phyloP scores from a whole-genome alignment of 2,329 filamentous ascomycete genomes.

The Clathrospora elynae region DNA sequence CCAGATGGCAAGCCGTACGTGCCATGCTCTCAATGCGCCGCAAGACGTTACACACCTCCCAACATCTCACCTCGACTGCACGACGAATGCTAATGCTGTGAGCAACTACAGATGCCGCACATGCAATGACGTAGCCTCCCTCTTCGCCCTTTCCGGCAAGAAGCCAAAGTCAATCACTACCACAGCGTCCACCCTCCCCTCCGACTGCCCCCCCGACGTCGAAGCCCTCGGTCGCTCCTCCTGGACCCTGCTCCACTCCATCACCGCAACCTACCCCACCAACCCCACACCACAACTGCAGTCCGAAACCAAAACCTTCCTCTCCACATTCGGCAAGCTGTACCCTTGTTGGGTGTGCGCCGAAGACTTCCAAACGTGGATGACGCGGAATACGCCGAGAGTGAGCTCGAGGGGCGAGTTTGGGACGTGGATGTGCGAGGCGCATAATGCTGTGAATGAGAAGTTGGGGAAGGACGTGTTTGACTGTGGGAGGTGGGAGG shows the following conservation, averaged over 20 bases:
- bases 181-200: conserved; percentile 47
- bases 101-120: conserved; percentile 65
- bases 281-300: conserved; percentile 71
- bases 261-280: conserved; percentile 84
- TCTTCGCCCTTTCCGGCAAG: conserved; percentile 61
- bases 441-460: conserved; percentile 83
- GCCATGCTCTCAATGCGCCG: conserved; percentile 22
- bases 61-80: neutral
- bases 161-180: conserved; percentile 40
- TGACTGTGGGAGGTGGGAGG: conserved; percentile 88
- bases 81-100: conserved; percentile 3
- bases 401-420: conserved; percentile 69
- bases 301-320: conserved; percentile 75
- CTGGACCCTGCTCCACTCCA: conserved; percentile 92
- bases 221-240: conserved; percentile 82
- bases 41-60: conserved; percentile 1
- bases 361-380: conserved; percentile 84
- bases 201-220: conserved; percentile 89
- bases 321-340: conserved; percentile 78
- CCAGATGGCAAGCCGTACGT: conserved; percentile 85
- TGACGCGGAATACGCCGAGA: conserved; percentile 71
- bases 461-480: conserved; percentile 92
- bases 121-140: conserved; percentile 67
- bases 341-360: conserved; percentile 98
- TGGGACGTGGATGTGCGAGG: conserved; percentile 81